Conservation (phyloP, 1,284 basidiomycete genomes). For the Cerioporus squamosus region DNA sequence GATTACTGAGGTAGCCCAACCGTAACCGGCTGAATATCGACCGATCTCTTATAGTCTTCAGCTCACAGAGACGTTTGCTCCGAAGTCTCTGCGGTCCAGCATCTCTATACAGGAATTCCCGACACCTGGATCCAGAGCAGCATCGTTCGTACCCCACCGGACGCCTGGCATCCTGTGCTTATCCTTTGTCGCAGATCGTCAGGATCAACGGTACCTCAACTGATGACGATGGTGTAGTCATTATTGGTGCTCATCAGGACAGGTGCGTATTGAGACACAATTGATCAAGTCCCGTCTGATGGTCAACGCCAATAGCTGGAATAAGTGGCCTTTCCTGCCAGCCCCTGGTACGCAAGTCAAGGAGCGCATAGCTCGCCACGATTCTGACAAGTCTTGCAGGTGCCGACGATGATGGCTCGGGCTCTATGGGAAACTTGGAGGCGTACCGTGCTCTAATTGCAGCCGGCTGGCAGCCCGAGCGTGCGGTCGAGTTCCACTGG, state of each 20-base stretch:
- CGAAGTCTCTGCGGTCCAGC: slow-evolving; percentile 52
- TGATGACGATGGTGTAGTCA: slow-evolving; percentile 60
- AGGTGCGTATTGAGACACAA: slow-evolving; percentile 46
- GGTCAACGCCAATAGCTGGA: slow-evolving; percentile 57
- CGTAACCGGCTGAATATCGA: slow-evolving; percentile 7
- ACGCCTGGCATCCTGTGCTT: slow-evolving; percentile 13
- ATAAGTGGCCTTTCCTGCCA: slow-evolving; percentile 86
- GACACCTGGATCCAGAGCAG: slow-evolving; percentile 92
- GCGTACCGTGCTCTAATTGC: slow-evolving; percentile 83
- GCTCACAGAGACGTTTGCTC: slow-evolving; percentile 69
- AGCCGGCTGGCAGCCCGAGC: slow-evolving; percentile 78
- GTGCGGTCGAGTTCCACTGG: slow-evolving; percentile 94
- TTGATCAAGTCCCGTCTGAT: slow-evolving; percentile 1
- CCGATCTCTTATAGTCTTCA: slow-evolving; percentile 34
- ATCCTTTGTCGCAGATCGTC: slow-evolving; percentile 53
- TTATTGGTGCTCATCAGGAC: slow-evolving; percentile 91
- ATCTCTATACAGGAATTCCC: slow-evolving; percentile 82
- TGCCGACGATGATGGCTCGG: slow-evolving; percentile 91
- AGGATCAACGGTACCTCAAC: slow-evolving; percentile 72
- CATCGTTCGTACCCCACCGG: slow-evolving; percentile 57
- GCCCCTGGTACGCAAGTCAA: slow-evolving; percentile 69
- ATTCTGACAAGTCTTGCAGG: slow-evolving; percentile 36
- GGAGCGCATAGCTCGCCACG: background rate
- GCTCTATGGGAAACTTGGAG: slow-evolving; percentile 91
- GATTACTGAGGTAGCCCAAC: slow-evolving; percentile 66